Percentiles rank a stretch among this genome's conserved stretches.
These are phyloP conservation scores for Cucurbitaria berberidis DNA, from an alignment of 2,329 filamentous ascomycete species.

Conservation along the genomic window DNA sequence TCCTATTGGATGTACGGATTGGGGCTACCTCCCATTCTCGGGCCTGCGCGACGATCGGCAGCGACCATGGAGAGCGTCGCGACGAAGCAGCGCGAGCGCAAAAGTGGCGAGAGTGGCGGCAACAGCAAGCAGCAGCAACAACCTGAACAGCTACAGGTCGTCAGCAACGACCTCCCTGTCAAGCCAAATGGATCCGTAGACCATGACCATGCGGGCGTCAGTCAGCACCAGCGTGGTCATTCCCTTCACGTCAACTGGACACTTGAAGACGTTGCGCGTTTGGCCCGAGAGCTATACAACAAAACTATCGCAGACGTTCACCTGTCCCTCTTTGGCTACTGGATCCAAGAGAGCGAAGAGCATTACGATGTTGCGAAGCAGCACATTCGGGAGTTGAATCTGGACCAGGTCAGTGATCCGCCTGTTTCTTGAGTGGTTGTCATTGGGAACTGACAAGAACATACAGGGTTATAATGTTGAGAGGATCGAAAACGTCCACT, in stretches of 20 bases:
- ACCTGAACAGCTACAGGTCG: neutral
- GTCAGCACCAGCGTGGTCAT: neutral
- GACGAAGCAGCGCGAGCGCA: neutral
- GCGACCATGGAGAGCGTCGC: too few relatives aligned
- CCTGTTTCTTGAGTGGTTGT: too few relatives aligned
- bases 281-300: constrained; percentile 27
- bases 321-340: constrained; percentile 32
- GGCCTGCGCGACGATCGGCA: neutral
- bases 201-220: neutral
- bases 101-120: neutral
- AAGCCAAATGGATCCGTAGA: neutral
- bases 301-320: constrained; percentile 33
- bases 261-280: constrained; percentile 12
- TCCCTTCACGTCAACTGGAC: constrained; percentile 18
- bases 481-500: constrained; percentile 16
- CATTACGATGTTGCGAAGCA: constrained; percentile 31
- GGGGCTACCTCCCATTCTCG: neutral
- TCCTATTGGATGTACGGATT: neutral
- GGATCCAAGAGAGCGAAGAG: constrained; percentile 28
- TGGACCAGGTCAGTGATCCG: constrained; percentile 30
- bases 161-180: neutral
- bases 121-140: neutral
- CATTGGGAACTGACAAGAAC: neutral
- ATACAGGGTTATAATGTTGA: constrained; percentile 27
- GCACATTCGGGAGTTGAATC: constrained; percentile 35